Base-by-base conservation (phyloP, 164 flowering plant species). In the Piper betle region DNA sequence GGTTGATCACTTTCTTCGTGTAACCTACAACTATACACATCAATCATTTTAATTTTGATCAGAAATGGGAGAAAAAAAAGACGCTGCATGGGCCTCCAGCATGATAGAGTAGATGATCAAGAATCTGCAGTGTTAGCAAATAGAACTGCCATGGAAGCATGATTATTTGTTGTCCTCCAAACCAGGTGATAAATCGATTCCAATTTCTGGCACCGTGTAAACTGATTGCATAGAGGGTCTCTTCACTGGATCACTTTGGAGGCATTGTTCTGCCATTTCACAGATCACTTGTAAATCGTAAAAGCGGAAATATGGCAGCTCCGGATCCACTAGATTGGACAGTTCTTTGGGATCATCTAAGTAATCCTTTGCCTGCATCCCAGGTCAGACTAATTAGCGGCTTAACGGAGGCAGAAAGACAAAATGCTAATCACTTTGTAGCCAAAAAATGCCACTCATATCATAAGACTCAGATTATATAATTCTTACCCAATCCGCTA, bases 401-500 rank as follows among this genome's bases (percentile, higher is more conserved):
- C 15, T 25, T 25, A 4, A 53, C 8, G 25, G 39, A 58, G 4
- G n/a, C 5, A 12, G 37, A 53, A n/a, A 3, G 25, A 39, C 37
- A 38, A 55, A 50, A 10, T 16, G 40, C 13, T 17, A 12, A 37
- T 25, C 9, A 55, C 1, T 19, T n/a, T n/a, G n/a, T 55, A 19
- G 50, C 11, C 20, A 19, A 19, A 43, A 43, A 58, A 40, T 37
- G 43, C 4, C 38, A 17, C 9, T 16, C 39, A 58, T 2, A 12
- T 58, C 5, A 53, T 53, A n/a, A n/a, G 7, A 33, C 4, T 5
- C 39, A 25, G 39, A 57, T 17, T 20, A 20, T 2, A 13, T 25
- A 16, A 18, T 71, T 61, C 84, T 73, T 74, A 88, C 97, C 96
- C 98, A 91, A 62, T 91, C 84, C 4, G 88, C 80, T 66, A 91